Base-by-base conservation (phyloP, 495 filamentous ascomycete species). In the Achaetomiella virescens region DNA sequence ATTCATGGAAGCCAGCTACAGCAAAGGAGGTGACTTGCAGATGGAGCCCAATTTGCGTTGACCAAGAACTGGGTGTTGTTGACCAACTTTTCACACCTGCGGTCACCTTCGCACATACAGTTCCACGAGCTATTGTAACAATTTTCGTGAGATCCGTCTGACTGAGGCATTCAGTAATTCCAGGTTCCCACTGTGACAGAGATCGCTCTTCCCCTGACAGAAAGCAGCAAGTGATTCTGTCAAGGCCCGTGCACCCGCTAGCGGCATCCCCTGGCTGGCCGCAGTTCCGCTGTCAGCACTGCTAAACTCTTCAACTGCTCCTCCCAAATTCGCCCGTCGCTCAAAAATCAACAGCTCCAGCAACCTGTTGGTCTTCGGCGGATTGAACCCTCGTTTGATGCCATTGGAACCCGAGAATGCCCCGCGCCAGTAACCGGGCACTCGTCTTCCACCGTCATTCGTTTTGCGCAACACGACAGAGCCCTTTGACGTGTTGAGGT, bases 401-500 rank as follows among this genome's bases (percentile, higher is more conserved):
- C 59, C 59, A 61, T 61, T 61, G 59, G 59, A 48, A 25, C 38
- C 33, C 35, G 49, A 47, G 29, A 17, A 38, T 47, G 48, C 44
- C 40, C 35, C 54, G 54, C 38, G 21, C 22, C 15, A 40, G 41
- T 48, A 48, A 51, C 37, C 17, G 50, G 49, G 36, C 20, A 25
- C 44, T 54, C 49, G 37, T 33, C 31, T 50, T 57, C 44, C 49
- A 50, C 36, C 40, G 29, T 57, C 59, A 10, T 29, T 61, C 59
- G 17, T 61, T 61, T 61, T 61, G 24, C 45, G 44, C 49, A 54
- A 18, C 48, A 45, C 37, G 18, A 27, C 38, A 9, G 27, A 27
- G 27, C 40, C 41, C 18, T 9, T 24, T 17, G 37, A 1, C 48
- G 48, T 49, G 45, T 20, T 58, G 48, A 54, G 52, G 45, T 53